phyloP scores from a whole-genome alignment of 2,329 filamentous ascomycete genomes.

The Exophiala xenobiotica region DNA sequence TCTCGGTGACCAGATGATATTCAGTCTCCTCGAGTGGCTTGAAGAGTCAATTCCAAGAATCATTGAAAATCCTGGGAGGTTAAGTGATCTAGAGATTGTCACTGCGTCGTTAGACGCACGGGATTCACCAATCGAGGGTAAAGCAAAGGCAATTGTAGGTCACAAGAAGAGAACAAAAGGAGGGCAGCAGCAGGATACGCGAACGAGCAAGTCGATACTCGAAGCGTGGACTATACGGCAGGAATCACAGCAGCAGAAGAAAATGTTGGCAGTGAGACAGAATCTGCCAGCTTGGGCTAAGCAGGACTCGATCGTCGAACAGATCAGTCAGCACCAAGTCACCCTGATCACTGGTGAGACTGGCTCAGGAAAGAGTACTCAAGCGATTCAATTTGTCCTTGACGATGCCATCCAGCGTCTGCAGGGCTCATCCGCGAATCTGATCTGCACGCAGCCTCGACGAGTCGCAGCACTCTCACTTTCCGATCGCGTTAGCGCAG shows the following conservation, averaged over 20 bases:
- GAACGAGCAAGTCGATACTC: slow-evolving; percentile 46
- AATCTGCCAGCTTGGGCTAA: slow-evolving; percentile 85
- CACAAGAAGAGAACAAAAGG: slow-evolving; percentile 1
- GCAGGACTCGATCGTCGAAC: slow-evolving; percentile 70
- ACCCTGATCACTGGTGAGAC: slow-evolving; percentile 97
- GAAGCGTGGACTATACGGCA: slow-evolving; percentile 70
- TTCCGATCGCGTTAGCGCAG: slow-evolving; percentile 90
- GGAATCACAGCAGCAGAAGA: slow-evolving; percentile 62
- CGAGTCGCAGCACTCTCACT: slow-evolving; percentile 92
- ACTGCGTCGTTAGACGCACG: slow-evolving; percentile 60
- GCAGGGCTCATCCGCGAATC: slow-evolving; percentile 76
- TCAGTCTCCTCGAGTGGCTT: slow-evolving; percentile 86
- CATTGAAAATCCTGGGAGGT: slow-evolving; percentile 76
- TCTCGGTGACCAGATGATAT: slow-evolving; percentile 85
- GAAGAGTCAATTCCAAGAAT: slow-evolving; percentile 81
- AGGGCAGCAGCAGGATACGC: slow-evolving; percentile 13
- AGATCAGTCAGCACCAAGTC: slow-evolving; percentile 76
- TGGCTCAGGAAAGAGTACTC: slow-evolving; percentile 93
- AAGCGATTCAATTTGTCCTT: slow-evolving; percentile 92
- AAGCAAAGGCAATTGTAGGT: too few species aligned
- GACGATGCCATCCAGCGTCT: slow-evolving; percentile 80
- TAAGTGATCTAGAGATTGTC: slow-evolving; percentile 80
- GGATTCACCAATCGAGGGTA: too few species aligned
- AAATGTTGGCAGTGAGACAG: slow-evolving; percentile 72
- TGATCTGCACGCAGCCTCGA: slow-evolving; percentile 92